Percentiles rank a stretch among this genome's conserved stretches.
Evolutionary conservation across 176 grass and related monocot genomes (phyloP).

Genomic region (Rhynchospora breviuscula): DNA sequence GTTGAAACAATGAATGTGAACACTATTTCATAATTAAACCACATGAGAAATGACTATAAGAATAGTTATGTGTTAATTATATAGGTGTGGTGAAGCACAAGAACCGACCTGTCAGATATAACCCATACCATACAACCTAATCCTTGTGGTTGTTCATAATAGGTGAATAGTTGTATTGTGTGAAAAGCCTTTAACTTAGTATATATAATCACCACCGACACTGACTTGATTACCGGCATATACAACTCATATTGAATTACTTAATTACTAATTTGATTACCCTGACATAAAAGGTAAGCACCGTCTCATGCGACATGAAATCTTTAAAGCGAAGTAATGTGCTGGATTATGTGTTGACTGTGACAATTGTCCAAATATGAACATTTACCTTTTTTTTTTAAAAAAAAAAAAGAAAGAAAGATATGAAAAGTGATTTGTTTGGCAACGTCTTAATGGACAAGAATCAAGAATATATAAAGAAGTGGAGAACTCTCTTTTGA

Average conservation of each 20-base stretch:
- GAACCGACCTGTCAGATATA: constrained; percentile 26
- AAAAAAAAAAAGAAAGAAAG: background rate
- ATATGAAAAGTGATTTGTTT: background rate
- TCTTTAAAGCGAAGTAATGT: background rate
- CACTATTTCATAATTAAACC: constrained; percentile 8
- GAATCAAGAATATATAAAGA: background rate
- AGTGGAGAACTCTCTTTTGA: background rate
- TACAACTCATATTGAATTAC: background rate
- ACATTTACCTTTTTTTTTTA: background rate
- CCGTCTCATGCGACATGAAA: background rate
- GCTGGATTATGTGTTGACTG: background rate
- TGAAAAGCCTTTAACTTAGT: background rate
- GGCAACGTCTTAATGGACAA: background rate
- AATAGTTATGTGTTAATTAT: background rate
- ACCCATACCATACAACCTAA: constrained; percentile 2
- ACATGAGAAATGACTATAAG: constrained; percentile 17
- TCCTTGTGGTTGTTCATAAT: background rate
- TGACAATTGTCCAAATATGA: background rate
- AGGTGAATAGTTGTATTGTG: background rate
- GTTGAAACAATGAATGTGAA: constrained; percentile 7
- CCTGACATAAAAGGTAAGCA: background rate
- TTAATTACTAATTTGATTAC: background rate
- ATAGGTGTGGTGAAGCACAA: constrained; percentile 21
- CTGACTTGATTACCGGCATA: background rate
- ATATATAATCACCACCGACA: constrained; percentile 13